Evolutionary conservation across 2,329 filamentous ascomycete species (phyloP).

Genomic region (Metarhizium anisopliae): DNA sequence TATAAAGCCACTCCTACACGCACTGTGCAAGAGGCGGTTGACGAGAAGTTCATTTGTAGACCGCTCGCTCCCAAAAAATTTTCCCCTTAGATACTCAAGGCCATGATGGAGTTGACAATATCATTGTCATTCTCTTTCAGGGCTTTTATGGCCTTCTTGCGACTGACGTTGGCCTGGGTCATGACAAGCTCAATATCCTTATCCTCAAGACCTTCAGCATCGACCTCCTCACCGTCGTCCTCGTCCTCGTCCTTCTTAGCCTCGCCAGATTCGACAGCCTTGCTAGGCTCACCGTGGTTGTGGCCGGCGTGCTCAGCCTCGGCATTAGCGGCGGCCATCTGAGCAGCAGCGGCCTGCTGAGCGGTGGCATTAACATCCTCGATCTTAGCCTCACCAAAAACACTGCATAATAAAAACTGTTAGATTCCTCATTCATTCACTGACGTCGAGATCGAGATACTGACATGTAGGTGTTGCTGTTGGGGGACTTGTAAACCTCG

Average conservation of each 20-base stretch:
- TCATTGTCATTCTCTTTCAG: conserved; percentile 99
- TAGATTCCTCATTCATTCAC: background rate
- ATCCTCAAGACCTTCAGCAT: conserved; percentile 87
- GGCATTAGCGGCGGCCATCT: conserved; percentile 67
- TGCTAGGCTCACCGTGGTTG: conserved; percentile 60
- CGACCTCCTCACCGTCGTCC: conserved; percentile 91
- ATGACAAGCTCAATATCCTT: conserved; percentile 99
- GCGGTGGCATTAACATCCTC: conserved; percentile 99
- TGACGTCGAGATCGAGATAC: conserved; percentile 23
- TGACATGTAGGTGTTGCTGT: conserved; percentile 99
- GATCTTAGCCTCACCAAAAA: conserved; percentile 99
- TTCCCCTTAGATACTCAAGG: conserved; percentile 64
- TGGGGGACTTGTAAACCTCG: conserved; percentile 98
- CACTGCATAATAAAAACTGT: conserved; percentile 43
- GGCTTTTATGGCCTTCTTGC: conserved; percentile 98
- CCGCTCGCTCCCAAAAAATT: conserved; percentile 2
- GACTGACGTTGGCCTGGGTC: conserved; percentile 91
- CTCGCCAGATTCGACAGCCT: conserved; percentile 52
- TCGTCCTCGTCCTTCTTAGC: conserved; percentile 75
- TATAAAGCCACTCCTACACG: conserved; percentile 19
- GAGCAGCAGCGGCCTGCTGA: conserved; percentile 80
- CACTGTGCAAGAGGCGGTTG: conserved; percentile 15
- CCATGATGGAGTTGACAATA: conserved; percentile 99
- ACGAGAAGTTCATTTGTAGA: conserved; percentile 3
- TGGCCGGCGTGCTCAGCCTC: conserved; percentile 63